These are phyloP conservation scores for Starmera stellimalicola DNA, from an alignment of 1,139 yeast genomes.

Conservation along the genomic window DNA sequence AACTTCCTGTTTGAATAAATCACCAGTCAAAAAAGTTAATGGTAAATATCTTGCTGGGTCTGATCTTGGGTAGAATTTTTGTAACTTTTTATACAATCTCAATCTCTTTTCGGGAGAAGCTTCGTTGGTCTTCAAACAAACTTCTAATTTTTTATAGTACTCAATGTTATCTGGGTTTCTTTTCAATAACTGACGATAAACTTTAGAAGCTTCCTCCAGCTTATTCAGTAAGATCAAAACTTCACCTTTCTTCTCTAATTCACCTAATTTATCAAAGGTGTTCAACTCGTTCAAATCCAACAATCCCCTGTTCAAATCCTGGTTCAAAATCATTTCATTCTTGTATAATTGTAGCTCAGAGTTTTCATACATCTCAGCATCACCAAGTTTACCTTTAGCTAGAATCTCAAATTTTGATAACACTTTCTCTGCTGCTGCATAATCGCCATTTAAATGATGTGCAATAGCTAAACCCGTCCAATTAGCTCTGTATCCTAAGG, in stretches of 20 bases:
- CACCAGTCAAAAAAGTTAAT: conserved; percentile 58
- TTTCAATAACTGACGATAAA: conserved; percentile 62
- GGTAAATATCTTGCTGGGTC: conserved; percentile 79
- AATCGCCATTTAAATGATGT: conserved; percentile 65
- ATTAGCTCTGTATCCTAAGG: conserved; percentile 80
- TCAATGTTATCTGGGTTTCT: conserved; percentile 76
- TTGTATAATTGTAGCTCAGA: conserved; percentile 75
- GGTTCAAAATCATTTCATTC: conserved; percentile 58
- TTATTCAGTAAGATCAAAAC: conserved; percentile 38
- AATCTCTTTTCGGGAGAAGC: conserved; percentile 34
- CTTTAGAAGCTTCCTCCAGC: conserved; percentile 52
- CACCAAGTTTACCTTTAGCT: conserved; percentile 58
- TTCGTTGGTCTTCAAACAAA: conserved; percentile 38
- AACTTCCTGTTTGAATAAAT: conserved; percentile 36
- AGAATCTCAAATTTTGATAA: conserved; percentile 66
- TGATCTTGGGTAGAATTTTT: conserved; percentile 67
- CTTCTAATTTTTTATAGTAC: conserved; percentile 61
- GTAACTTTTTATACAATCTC: conserved; percentile 53
- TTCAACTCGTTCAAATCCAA: conserved; percentile 56
- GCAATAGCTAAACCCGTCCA: conserved; percentile 92
- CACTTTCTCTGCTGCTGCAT: conserved; percentile 59
- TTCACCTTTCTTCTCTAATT: conserved; percentile 59
- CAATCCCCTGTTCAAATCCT: conserved; percentile 27
- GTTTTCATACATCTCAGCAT: conserved; percentile 63
- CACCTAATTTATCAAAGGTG: conserved; percentile 55